A percentile compares a stretch with the other conserved stretches of the same genome.
phyloP scores from a whole-genome alignment of 371 early-diverging fungal species.

The Mortierella sp. region DNA sequence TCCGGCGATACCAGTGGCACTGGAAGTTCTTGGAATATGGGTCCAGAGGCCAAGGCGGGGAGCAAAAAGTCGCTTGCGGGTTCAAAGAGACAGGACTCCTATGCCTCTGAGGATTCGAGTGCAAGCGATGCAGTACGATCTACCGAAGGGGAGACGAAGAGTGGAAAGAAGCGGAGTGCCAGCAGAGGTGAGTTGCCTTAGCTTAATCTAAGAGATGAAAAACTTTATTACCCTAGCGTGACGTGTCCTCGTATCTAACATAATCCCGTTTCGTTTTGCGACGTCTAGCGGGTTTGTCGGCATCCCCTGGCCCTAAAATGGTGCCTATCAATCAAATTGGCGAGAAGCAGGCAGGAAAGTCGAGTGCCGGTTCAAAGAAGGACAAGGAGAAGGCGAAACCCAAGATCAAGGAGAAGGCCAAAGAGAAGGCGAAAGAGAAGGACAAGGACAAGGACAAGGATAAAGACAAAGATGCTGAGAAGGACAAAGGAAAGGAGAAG shows the following conservation, averaged over 20 bases:
- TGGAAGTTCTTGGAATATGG: not conserved
- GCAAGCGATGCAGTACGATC: slow-evolving; percentile 5
- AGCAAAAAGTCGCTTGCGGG: not conserved
- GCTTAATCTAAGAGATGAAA: no score
- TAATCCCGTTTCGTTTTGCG: not conserved
- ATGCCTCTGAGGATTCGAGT: not conserved
- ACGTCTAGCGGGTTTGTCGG: not conserved
- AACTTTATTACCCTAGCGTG: no score
- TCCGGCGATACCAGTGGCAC: not conserved
- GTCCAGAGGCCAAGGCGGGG: not conserved
- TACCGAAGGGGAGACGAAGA: not conserved
- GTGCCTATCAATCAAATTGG: slow-evolving; percentile 42
- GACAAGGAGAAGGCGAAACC: slow-evolving; percentile 14
- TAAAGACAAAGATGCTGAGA: no score
- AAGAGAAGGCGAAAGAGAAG: not conserved
- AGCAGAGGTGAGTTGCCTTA: slow-evolving; percentile 21
- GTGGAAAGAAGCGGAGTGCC: slow-evolving; percentile 16
- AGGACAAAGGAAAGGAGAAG: not conserved
- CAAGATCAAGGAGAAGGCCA: slow-evolving; percentile 1
- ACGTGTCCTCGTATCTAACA: not conserved
- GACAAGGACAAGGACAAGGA: slow-evolving; percentile 9
- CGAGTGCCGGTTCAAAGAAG: not conserved
- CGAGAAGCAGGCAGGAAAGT: slow-evolving; percentile 4
- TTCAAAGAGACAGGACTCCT: slow-evolving; percentile 5
- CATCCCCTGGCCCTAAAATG: slow-evolving; percentile 23